Evolutionary conservation across 805 yeast genomes (phyloP), one percentile per base, ranked within the genome.

Genomic region (Tetrapisispora nanseiensis): DNA sequence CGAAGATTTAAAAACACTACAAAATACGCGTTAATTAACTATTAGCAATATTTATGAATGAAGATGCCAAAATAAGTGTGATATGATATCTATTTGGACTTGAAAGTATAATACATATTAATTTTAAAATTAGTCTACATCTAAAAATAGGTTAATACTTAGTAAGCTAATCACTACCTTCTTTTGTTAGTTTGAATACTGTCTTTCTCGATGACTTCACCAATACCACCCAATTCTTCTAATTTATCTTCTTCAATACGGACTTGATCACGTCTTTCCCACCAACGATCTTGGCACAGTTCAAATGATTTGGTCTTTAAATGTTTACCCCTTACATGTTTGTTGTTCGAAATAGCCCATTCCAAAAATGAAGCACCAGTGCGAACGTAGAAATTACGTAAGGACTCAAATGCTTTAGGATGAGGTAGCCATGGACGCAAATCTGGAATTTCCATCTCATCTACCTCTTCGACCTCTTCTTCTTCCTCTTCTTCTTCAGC

Each of bases 351-450:
- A 50, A 87, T 83, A 1, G 95, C 86, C 97, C 97, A 90, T 59
- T 86, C 86, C 52, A 90, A 71, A 64, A 90, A 90, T 22, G 78
- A 76, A 5, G 90, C 80, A 44, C 95, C 94, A 1, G 95, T 78
- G 56, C 95, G 80, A 19, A 82, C 67, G 61, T 92, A 90, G 66
- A 90, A 90, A 2, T 76, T 80, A 51, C 95, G 78, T 46, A 90
- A 68, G 2, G 76, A 66, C 66, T 90, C 97, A 55, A 90, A 92
- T 6, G 95, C 81, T 56, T 89, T 87, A 28, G 98, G 98, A 60
- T 89, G 97, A 37, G 97, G 97, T 42, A 90, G 71, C 95, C 95
- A 90, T 15, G 98, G 96, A 59, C 95, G 76, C 35, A 82, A 83
- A 62, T 90, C 98, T 15, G 95, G 95, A 51, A 81, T 75, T 48